Conservation (phyloP, 2,329 filamentous ascomycete genomes). For the Pezicula rhizophila region DNA sequence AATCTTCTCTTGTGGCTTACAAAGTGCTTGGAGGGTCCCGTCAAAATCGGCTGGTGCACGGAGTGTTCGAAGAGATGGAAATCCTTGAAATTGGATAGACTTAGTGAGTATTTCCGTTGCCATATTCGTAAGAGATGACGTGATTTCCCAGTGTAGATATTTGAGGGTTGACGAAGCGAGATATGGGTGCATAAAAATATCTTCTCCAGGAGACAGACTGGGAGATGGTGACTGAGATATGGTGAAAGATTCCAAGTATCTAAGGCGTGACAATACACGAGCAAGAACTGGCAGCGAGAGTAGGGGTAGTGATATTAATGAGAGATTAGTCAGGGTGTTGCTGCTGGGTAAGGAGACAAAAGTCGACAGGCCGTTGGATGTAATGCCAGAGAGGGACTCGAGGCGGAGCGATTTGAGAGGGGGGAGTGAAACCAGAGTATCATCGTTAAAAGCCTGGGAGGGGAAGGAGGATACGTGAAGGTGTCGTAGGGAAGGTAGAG, state of each 20-base stretch:
- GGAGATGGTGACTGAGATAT: slow-evolving; percentile 51
- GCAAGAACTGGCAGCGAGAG: slow-evolving; percentile 51
- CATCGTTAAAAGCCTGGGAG: slow-evolving; percentile 49
- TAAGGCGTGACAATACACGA: slow-evolving; percentile 51
- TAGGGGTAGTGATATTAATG: slow-evolving; percentile 50
- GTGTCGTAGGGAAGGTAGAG: slow-evolving; percentile 48
- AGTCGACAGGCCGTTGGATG: slow-evolving; percentile 47
- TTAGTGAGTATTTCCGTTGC: slow-evolving; percentile 59
- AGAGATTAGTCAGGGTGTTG: slow-evolving; percentile 40
- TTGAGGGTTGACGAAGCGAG: slow-evolving; percentile 48
- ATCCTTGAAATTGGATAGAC: slow-evolving; percentile 54
- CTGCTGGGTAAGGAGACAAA: slow-evolving; percentile 47
- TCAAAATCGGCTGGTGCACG: slow-evolving; percentile 65
- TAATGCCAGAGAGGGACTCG: slow-evolving; percentile 49
- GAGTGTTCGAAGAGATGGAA: slow-evolving; percentile 54
- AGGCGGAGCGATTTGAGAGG: slow-evolving; percentile 49
- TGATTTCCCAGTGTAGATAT: slow-evolving; percentile 59
- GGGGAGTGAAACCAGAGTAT: slow-evolving; percentile 48
- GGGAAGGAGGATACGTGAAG: slow-evolving; percentile 55
- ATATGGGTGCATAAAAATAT: slow-evolving; percentile 59
- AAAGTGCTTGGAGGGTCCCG: slow-evolving; percentile 63
- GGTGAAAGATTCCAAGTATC: slow-evolving; percentile 41
- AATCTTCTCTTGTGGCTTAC: slow-evolving; percentile 35
- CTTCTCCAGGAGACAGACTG: slow-evolving; percentile 46
- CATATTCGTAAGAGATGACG: slow-evolving; percentile 27